phyloP scores from a whole-genome alignment of 352 stramenopile genomes.

The Globisporangium carolinianum region DNA sequence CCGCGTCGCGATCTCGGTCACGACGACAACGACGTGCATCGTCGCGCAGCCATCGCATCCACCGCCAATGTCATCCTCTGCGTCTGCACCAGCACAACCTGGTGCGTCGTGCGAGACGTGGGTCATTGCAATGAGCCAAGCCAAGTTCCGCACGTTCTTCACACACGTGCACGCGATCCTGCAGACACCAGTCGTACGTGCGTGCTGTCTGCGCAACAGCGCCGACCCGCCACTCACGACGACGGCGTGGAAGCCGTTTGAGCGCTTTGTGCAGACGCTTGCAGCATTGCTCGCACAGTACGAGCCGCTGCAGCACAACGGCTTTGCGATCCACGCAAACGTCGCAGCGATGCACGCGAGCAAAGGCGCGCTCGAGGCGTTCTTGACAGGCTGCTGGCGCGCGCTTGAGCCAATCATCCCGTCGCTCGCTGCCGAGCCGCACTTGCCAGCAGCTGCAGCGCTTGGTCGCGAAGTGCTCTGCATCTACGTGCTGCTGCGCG shows the following conservation, averaged over 20 bases:
- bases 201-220: slow-evolving; percentile 14
- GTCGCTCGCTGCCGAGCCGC: slow-evolving; percentile 33
- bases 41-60: slow-evolving; percentile 11
- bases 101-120: slow-evolving; percentile 31
- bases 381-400: slow-evolving; percentile 40
- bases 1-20: slow-evolving; percentile 35
- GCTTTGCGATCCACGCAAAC: slow-evolving; percentile 37
- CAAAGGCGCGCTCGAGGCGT: slow-evolving; percentile 32
- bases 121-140: slow-evolving; percentile 56
- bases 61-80: too few species aligned
- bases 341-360: slow-evolving; percentile 25
- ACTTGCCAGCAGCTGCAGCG: slow-evolving; percentile 17
- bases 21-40: slow-evolving; percentile 6
- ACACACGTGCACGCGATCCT: slow-evolving; percentile 33
- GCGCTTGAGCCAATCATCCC: slow-evolving; percentile 39
- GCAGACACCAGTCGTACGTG: slow-evolving; percentile 21
- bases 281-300: slow-evolving; percentile 29
- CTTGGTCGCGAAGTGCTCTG: slow-evolving; percentile 28
- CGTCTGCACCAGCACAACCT: slow-evolving; percentile 3
- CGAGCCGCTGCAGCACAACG: slow-evolving; percentile 23
- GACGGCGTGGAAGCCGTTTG: slow-evolving; percentile 38
- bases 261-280: slow-evolving; percentile 34
- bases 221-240: too few species aligned
- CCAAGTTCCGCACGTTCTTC: slow-evolving; percentile 48
- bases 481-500: slow-evolving; percentile 44